phyloP scores from a whole-genome alignment of 2,329 filamentous ascomycete species.

The Aspergillus neotritici region DNA sequence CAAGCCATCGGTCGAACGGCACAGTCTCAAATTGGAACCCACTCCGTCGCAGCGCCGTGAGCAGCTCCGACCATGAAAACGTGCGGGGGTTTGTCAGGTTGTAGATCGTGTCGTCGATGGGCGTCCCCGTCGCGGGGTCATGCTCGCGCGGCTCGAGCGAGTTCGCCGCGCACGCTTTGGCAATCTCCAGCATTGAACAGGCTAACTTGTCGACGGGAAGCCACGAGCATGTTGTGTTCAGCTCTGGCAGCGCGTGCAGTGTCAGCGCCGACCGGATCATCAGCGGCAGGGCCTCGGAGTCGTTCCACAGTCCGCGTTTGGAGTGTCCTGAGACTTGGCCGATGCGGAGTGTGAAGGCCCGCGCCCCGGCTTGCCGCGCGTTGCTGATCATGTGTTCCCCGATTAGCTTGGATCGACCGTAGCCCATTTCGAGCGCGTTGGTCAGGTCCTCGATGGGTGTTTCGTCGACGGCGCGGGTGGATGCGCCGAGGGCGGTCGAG shows the following conservation, averaged over 20 bases:
- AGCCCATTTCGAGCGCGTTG: conserved; percentile 25
- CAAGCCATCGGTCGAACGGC: conserved; percentile 30
- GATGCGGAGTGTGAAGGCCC: conserved; percentile 28
- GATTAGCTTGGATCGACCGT: conserved; percentile 29
- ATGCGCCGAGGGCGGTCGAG: conserved; percentile 31
- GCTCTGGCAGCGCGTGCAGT: conserved; percentile 19
- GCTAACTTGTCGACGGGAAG: conserved; percentile 29
- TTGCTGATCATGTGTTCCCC: conserved; percentile 28
- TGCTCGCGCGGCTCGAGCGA: background rate
- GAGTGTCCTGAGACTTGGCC: conserved; percentile 33
- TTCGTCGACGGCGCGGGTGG: conserved; percentile 9
- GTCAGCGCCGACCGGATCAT: conserved; percentile 30
- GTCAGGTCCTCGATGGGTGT: conserved; percentile 8
- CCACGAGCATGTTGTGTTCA: conserved; percentile 26
- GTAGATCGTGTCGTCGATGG: conserved; percentile 23
- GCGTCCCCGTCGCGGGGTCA: background rate
- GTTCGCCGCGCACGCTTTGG: conserved; percentile 9
- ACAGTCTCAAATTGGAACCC: conserved; percentile 34
- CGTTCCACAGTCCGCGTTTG: conserved; percentile 31
- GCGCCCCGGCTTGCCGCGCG: conserved; percentile 21
- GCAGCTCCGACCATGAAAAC: conserved; percentile 33
- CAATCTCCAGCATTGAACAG: conserved; percentile 22
- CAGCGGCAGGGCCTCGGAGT: conserved; percentile 28
- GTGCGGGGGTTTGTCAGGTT: conserved; percentile 25
- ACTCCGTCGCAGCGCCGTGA: conserved; percentile 22